Evolutionary conservation across 2,329 filamentous ascomycete genomes (phyloP).

Genomic region (Geosmithia morbida): DNA sequence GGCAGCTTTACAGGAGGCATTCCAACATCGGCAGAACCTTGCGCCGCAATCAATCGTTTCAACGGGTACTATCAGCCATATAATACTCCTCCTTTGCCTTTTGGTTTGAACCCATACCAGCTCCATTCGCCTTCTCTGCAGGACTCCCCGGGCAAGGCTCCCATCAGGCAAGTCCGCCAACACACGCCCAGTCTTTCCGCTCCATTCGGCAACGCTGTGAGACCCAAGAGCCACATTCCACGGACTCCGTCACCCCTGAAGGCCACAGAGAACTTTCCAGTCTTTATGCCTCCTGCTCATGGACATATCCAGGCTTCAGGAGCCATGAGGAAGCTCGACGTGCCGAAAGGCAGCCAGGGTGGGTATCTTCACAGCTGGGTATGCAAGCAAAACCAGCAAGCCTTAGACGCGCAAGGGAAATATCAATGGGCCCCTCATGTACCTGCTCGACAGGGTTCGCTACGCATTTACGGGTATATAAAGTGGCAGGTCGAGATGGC

Average conservation of each 20-base stretch:
- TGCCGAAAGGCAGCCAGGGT: background rate
- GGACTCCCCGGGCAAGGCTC: background rate
- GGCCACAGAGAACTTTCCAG: no score
- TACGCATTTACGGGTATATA: background rate
- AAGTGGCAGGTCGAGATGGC: slow-evolving; percentile 1
- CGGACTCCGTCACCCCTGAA: no score
- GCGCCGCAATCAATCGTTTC: background rate
- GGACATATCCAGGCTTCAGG: no score
- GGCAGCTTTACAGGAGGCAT: background rate
- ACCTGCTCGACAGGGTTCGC: background rate
- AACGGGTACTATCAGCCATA: background rate
- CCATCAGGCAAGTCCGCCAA: background rate
- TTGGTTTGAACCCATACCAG: background rate
- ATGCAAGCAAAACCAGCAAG: background rate
- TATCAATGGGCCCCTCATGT: background rate
- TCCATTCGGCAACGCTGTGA: no score
- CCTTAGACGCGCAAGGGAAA: background rate
- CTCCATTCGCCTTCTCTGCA: background rate
- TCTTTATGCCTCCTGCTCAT: no score
- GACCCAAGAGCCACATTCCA: no score
- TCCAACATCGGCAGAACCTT: background rate
- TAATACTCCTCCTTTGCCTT: background rate
- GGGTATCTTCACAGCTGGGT: background rate
- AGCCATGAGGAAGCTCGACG: no score
- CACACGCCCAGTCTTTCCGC: background rate